Percentiles rank a stretch among this genome's conserved stretches.
phyloP scores from a whole-genome alignment of 345 rosid genomes.

The Physaria fendleri region DNA sequence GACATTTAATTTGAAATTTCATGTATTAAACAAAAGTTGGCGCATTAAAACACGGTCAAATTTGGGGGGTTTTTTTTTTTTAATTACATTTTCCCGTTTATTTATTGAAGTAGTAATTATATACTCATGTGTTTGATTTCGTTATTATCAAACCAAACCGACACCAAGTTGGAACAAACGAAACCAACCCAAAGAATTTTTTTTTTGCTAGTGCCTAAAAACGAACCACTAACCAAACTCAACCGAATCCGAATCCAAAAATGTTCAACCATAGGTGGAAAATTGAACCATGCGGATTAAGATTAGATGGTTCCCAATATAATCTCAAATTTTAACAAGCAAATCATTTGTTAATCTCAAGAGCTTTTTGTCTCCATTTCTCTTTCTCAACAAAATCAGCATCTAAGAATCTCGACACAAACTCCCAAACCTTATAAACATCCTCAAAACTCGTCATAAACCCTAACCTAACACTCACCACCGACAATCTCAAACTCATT shows the following conservation, averaged over 20 bases:
- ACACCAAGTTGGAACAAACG: neutral
- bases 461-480: slow-evolving; percentile 56
- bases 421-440: slow-evolving; percentile 63
- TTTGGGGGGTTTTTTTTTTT: too few species aligned
- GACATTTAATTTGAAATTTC: too few species aligned
- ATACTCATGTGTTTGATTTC: neutral
- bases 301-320: neutral
- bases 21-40: too few species aligned
- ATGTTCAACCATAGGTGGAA: neutral
- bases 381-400: slow-evolving; percentile 94
- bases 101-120: neutral
- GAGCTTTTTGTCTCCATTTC: slow-evolving; percentile 73
- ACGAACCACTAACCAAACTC: neutral
- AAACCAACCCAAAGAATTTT: neutral
- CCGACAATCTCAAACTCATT: slow-evolving; percentile 28
- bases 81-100: too few species aligned
- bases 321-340: neutral
- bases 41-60: too few species aligned
- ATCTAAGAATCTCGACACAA: slow-evolving; percentile 74
- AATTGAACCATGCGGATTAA: neutral
- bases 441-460: slow-evolving; percentile 79
- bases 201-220: neutral
- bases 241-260: slow-evolving; percentile 2
- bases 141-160: slow-evolving; percentile 1
- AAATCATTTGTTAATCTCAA: slow-evolving; percentile 30